Evolutionary conservation across 306 rosid species (phyloP), one percentile per base, ranked within the genome.

Genomic region (Sophora flavescens): DNA sequence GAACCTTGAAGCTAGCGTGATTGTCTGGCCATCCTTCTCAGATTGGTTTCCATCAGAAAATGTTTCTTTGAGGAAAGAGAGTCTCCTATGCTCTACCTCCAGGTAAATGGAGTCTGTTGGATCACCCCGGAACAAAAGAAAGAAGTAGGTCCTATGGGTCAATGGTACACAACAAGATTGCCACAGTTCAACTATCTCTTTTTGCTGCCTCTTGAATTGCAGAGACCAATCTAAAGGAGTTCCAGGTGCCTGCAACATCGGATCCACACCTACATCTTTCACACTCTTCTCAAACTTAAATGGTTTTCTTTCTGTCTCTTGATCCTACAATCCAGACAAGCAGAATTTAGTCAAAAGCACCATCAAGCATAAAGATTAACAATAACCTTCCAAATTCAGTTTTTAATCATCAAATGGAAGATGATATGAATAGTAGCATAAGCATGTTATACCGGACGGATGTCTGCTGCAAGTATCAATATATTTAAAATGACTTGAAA

Each of bases 111-210:
- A 92, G 78, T 96, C 99, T 6, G 89, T 16, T 54, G 85, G 91
- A 80, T 96, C 99, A 79, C 98, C 98, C 85, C 80, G 89, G 87
- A 96, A 92, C 74, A 96, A 92, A 88, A 96, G 90, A 87, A 89
- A 89, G 87, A 96, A 96, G 87, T 96, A 96, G 75, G 99, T 92
- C 87, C 99, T 78, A 86, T 96, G 99, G 80, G 93, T 91, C 74
- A 96, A 75, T 15, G 99, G 94, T 9, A 92, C 95, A 35, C 60
- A 74, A 90, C 99, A 96, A 70, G 96, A 76, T 67, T 92, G 85
- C 99, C 99, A 96, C 78, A 96, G 88, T 73, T 89, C 98, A 70
- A 92, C 30, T 78, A 96, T 92, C 78, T 74, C 89, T 65, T 80
- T 83, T 77, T 87, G 98, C 82, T 80, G 96, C 76, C 83, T 92